Base-by-base conservation (phyloP, 177 flowering plant genomes). In the Tripterygium wilfordii region DNA sequence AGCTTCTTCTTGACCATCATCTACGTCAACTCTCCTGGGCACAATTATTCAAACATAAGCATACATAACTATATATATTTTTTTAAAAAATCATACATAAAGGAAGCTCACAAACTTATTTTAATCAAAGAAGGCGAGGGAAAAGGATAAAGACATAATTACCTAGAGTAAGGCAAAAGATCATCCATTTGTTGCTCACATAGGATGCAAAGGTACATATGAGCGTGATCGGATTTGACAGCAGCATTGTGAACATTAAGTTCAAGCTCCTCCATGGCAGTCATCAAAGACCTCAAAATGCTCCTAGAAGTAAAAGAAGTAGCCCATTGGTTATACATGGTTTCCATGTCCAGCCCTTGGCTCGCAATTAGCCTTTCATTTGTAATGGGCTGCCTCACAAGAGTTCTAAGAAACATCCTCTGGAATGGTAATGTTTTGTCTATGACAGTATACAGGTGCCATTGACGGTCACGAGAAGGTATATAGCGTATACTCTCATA, bases 231-330 rank as follows among this genome's bases (percentile, higher is more conserved):
- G 25, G 85, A 59, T 67, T 76, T 94, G 32, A 77, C 32, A 27
- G 71, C 62, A 22, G 86, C 72, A 74, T 77, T 87, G 65, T 94
- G 99, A 30, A 60, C 70, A 61, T 85, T 80, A 49, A 94, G 83
- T 67, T 94, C 99, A 71, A 90, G 61, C 62, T 94, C 99, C 48
- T 94, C 99, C 77, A 94, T 76, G 46, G 97, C 97, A 58, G 80
- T 70, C 66, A 68, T 70, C 53, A 94, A 58, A 42, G 97, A 87
- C 70, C 92, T 83, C 70, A 94, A 73, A 48, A 94, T 78, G 70
- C 92, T 85, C 51, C 68, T 74, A 13, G 97, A 75, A 57, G 97
- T 94, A 66, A 69, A 83, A 30, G 97, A 78, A 54, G 80, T 41
- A 30, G 77, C 56, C 48, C 36, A 63, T 22, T 69, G 74, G 20